Conservation (phyloP, 257 asterid species). For the Forsythia viridissima region DNA sequence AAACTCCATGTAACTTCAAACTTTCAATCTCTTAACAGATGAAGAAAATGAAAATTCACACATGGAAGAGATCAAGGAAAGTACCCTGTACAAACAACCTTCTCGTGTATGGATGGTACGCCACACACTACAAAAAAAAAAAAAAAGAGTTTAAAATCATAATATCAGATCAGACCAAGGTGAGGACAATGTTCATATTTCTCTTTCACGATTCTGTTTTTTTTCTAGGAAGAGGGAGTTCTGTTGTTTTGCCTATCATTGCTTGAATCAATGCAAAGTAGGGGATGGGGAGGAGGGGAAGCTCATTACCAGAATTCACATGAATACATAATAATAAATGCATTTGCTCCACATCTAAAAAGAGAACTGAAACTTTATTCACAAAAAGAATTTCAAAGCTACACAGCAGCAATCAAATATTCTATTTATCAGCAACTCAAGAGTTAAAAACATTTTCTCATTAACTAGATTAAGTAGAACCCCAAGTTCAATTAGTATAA, state of each 20-base stretch:
- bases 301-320: neutral
- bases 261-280: neutral
- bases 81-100: conserved; percentile 33
- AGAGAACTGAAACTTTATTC: neutral
- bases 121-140: conserved; percentile 40
- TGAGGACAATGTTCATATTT: neutral
- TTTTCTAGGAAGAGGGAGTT: neutral
- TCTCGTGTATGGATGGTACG: conserved; percentile 38
- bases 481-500: neutral
- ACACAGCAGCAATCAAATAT: neutral
- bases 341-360: neutral
- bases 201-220: neutral
- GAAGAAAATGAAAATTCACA: neutral
- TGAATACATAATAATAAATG: neutral
- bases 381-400: neutral
- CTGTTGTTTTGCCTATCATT: neutral
- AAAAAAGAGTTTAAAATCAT: neutral
- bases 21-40: neutral
- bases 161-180: neutral
- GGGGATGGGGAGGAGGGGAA: too few species aligned
- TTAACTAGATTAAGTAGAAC: neutral
- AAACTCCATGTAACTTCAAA: neutral
- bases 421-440: neutral
- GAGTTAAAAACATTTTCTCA: neutral
- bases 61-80: neutral